These are phyloP conservation scores for Leccinum disarticulatum DNA, from an alignment of 768 basidiomycete species.

Conservation along the genomic window DNA sequence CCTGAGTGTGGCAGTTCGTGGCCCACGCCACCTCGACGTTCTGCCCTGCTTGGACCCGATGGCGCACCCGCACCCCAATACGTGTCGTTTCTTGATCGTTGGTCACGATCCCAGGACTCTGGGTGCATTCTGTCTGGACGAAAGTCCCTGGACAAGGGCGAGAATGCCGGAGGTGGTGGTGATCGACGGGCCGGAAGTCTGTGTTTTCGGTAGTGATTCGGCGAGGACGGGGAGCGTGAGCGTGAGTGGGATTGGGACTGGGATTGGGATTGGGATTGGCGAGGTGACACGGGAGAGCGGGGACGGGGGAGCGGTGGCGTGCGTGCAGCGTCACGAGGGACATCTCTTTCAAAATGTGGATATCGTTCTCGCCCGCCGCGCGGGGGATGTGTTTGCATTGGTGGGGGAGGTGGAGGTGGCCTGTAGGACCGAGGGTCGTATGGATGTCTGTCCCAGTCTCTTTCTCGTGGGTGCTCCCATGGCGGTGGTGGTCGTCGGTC, in stretches of 20 bases:
- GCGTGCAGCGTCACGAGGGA: conserved; percentile 22
- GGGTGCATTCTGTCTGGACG: conserved; percentile 36
- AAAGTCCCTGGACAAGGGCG: conserved; percentile 39
- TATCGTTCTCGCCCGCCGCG: conserved; percentile 28
- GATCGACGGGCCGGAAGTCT: conserved; percentile 39
- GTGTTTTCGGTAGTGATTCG: conserved; percentile 33
- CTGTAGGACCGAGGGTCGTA: conserved; percentile 24
- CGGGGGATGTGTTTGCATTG: conserved; percentile 10
- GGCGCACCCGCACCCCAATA: conserved; percentile 15
- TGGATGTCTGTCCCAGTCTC: conserved; percentile 24
- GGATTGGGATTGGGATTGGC: conserved; percentile 29
- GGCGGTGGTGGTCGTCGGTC: conserved; percentile 24
- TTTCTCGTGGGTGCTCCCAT: conserved; percentile 27
- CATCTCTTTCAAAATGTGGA: conserved; percentile 21
- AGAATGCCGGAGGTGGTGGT: conserved; percentile 37
- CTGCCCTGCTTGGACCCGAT: conserved; percentile 7
- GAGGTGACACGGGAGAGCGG: conserved; percentile 24
- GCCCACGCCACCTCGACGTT: conserved; percentile 4
- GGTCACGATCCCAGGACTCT: conserved; percentile 37
- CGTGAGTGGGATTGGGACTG: conserved; percentile 45
- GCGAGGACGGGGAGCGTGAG: conserved; percentile 38
- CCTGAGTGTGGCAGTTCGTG: conserved; percentile 13
- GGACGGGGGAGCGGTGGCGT: conserved; percentile 23
- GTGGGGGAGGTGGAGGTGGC: conserved; percentile 5
- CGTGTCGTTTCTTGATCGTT: conserved; percentile 32